phyloP scores from a whole-genome alignment of 2,329 filamentous ascomycete genomes.

The Sporothrix phasma region DNA sequence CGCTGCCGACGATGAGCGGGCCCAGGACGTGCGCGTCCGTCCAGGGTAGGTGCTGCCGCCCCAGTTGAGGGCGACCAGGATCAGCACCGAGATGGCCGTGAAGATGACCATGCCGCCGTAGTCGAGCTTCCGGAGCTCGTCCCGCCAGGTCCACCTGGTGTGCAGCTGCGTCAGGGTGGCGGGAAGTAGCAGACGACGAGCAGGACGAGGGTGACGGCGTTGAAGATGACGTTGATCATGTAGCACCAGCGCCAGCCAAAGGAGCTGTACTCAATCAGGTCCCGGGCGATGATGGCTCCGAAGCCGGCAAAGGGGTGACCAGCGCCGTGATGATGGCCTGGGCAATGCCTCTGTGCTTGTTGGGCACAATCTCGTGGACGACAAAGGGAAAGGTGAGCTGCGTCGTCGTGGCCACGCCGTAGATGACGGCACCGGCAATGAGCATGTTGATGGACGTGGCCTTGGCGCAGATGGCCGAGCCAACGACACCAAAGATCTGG shows the following conservation, averaged over 20 bases:
- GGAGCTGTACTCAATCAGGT: slow-evolving; percentile 27
- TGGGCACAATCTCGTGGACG: slow-evolving; percentile 33
- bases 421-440: slow-evolving; percentile 29
- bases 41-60: slow-evolving; percentile 35
- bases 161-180: slow-evolving; percentile 28
- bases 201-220: slow-evolving; percentile 27
- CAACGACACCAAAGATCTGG: slow-evolving; percentile 28
- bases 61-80: slow-evolving; percentile 38
- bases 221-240: slow-evolving; percentile 32
- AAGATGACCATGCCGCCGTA: slow-evolving; percentile 36
- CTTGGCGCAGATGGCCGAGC: slow-evolving; percentile 27
- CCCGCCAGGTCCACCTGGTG: slow-evolving; percentile 28
- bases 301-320: slow-evolving; percentile 23
- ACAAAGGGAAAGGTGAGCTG: slow-evolving; percentile 31
- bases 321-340: slow-evolving; percentile 26
- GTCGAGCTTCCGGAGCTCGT: slow-evolving; percentile 29
- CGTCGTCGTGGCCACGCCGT: slow-evolving; percentile 29
- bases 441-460: slow-evolving; percentile 28
- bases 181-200: slow-evolving; percentile 32
- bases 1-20: slow-evolving; percentile 24
- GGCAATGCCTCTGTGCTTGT: slow-evolving; percentile 30
- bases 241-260: slow-evolving; percentile 34
- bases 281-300: slow-evolving; percentile 26
- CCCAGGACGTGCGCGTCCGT: slow-evolving; percentile 27
- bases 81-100: slow-evolving; percentile 34